Percentiles rank a stretch among this genome's conserved stretches.
Evolutionary conservation across 352 stramenopile genomes (phyloP).

Genomic region (Pythium guiyangense): DNA sequence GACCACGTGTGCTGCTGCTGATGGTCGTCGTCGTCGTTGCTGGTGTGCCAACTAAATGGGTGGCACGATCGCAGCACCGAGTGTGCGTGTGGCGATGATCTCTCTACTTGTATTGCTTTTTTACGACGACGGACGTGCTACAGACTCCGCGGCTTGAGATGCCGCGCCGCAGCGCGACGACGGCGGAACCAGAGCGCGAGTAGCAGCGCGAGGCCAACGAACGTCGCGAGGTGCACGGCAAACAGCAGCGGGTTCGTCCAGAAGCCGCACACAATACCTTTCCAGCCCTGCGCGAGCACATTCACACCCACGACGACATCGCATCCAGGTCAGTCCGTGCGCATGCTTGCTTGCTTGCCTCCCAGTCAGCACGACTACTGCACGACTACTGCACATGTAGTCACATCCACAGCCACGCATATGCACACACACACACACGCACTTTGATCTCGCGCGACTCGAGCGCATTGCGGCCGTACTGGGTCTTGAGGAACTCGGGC

Average conservation of each 20-base stretch:
- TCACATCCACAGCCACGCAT: constrained; percentile 7
- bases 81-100: too few relatives aligned
- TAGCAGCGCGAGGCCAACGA: constrained; percentile 30
- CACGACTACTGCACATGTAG: too few relatives aligned
- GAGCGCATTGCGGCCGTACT: constrained; percentile 56
- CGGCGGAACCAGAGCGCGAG: constrained; percentile 40
- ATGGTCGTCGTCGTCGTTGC: too few relatives aligned
- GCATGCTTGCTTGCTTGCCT: too few relatives aligned
- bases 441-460: constrained; percentile 74
- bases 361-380: background rate
- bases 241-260: constrained; percentile 70
- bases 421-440: constrained; percentile 8
- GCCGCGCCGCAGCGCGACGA: constrained; percentile 4
- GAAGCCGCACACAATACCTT: constrained; percentile 68
- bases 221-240: constrained; percentile 39
- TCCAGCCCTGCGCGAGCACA: constrained; percentile 47
- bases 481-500: constrained; percentile 58
- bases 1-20: too few relatives aligned
- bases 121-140: too few relatives aligned
- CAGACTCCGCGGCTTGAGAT: constrained; percentile 41
- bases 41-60: too few relatives aligned
- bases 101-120: too few relatives aligned
- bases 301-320: too few relatives aligned
- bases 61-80: too few relatives aligned
- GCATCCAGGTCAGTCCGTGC: background rate